phyloP scores from a whole-genome alignment of 306 rosid genomes.

The Dryas drummondii region DNA sequence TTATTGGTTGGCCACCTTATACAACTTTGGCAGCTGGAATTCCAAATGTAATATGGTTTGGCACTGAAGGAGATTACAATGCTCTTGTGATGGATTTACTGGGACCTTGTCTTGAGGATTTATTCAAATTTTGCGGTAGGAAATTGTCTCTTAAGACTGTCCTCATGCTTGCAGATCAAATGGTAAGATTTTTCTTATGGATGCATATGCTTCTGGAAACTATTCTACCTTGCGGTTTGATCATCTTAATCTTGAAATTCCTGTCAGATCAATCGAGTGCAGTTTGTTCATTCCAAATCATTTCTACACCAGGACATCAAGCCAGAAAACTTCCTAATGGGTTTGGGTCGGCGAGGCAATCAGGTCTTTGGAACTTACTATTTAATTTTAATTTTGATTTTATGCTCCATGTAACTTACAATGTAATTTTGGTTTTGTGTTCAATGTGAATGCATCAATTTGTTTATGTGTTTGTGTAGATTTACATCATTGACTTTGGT shows the following conservation, averaged over 20 bases:
- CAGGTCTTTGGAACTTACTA: slow-evolving; percentile 54
- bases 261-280: slow-evolving; percentile 81
- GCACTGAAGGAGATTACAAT: slow-evolving; percentile 90
- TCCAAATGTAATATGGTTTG: slow-evolving; percentile 76
- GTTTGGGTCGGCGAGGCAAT: slow-evolving; percentile 97
- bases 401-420: slow-evolving; percentile 4
- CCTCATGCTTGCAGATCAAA: slow-evolving; percentile 97
- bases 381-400: neutral
- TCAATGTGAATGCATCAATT: slow-evolving; percentile 17
- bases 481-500: slow-evolving; percentile 88
- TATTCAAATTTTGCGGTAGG: slow-evolving; percentile 86
- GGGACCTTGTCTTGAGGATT: slow-evolving; percentile 94
- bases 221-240: neutral
- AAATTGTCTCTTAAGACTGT: slow-evolving; percentile 88
- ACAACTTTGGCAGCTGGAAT: slow-evolving; percentile 59
- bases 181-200: slow-evolving; percentile 49
- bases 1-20: too few species aligned
- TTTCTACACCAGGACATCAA: slow-evolving; percentile 95
- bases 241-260: neutral
- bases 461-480: slow-evolving; percentile 45
- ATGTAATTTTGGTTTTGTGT: slow-evolving; percentile 3
- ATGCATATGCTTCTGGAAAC: slow-evolving; percentile 11
- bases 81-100: slow-evolving; percentile 91
- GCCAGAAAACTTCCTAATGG: slow-evolving; percentile 98
- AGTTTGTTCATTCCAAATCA: slow-evolving; percentile 83